Evolutionary conservation across 768 basidiomycete genomes (phyloP).

Genomic region (Tylopilus sp.): DNA sequence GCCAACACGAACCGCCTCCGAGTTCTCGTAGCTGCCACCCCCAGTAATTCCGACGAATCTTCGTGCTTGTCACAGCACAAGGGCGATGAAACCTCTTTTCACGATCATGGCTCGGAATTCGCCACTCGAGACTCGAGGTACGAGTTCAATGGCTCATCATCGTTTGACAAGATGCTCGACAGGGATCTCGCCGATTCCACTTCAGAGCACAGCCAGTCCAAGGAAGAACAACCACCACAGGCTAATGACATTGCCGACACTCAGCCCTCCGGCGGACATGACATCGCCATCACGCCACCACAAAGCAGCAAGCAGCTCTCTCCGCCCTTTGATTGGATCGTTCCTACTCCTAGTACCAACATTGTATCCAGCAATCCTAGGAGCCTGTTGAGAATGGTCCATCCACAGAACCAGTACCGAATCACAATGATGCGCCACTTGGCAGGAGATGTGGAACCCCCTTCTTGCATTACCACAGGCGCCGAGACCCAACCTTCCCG

Average conservation of each 20-base stretch:
- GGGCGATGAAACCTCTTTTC: constrained; percentile 10
- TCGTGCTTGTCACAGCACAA: constrained; percentile 13
- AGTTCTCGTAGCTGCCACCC: constrained; percentile 53
- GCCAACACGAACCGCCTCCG: constrained; percentile 9
- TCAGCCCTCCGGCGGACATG: constrained; percentile 1
- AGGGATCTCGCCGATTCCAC: constrained; percentile 29
- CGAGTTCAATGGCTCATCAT: constrained; percentile 40
- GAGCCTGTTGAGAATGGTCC: constrained; percentile 32
- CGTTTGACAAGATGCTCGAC: constrained; percentile 37
- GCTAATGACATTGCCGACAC: constrained; percentile 1
- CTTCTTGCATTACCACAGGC: constrained; percentile 8
- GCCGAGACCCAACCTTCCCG: constrained; percentile 16
- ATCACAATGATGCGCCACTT: constrained; percentile 25
- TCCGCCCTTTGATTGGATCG: constrained; percentile 21
- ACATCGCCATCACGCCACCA: neutral
- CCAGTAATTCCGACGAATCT: constrained; percentile 38
- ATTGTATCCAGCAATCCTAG: constrained; percentile 27
- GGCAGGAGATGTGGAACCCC: constrained; percentile 19
- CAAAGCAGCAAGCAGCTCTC: constrained; percentile 5
- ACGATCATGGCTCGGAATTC: constrained; percentile 8
- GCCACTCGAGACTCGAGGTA: constrained; percentile 28
- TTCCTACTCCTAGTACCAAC: constrained; percentile 10
- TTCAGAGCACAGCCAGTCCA: constrained; percentile 16
- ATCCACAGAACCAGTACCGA: constrained; percentile 32
- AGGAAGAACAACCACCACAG: constrained; percentile 6